Conservation (phyloP, 176 grass and related monocot species). For the Luzula sylvatica region DNA sequence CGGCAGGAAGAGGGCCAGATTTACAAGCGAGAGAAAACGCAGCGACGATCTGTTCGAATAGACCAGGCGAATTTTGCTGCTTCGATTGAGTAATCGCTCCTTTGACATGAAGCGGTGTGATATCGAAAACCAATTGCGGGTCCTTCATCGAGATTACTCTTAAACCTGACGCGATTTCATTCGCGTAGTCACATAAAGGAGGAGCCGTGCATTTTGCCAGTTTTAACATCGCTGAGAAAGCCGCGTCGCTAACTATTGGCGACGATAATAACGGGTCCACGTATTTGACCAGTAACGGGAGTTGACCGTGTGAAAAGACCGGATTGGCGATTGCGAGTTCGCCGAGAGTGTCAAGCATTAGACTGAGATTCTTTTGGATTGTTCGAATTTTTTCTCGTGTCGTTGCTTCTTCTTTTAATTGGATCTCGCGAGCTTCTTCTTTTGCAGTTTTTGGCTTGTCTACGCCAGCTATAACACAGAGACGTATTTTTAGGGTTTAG, state of each 20-base stretch:
- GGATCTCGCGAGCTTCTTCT: constrained; percentile 84
- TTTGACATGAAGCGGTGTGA: constrained; percentile 39
- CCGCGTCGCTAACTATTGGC: constrained; percentile 73
- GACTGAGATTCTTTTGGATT: constrained; percentile 70
- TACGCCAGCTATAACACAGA: constrained; percentile 26
- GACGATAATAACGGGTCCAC: constrained; percentile 69
- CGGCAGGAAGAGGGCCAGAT: constrained; percentile 74
- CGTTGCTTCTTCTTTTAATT: constrained; percentile 80
- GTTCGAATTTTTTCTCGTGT: constrained; percentile 52
- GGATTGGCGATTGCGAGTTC: constrained; percentile 88
- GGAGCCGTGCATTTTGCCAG: constrained; percentile 78
- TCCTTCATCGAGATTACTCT: constrained; percentile 50
- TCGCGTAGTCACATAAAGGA: constrained; percentile 82
- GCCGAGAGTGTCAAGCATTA: constrained; percentile 77
- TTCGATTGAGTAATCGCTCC: constrained; percentile 35
- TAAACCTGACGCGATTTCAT: constrained; percentile 85
- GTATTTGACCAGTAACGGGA: constrained; percentile 80
- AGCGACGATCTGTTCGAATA: constrained; percentile 79
- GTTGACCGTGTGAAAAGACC: constrained; percentile 82
- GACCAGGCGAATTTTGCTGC: constrained; percentile 32
- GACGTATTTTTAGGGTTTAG: background rate
- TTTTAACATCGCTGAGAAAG: constrained; percentile 70
- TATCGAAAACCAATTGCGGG: constrained; percentile 46
- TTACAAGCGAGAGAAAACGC: constrained; percentile 70
- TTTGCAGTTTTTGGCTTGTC: constrained; percentile 91